Evolutionary conservation across 306 rosid species (phyloP).

Genomic region (Neltuma alba): DNA sequence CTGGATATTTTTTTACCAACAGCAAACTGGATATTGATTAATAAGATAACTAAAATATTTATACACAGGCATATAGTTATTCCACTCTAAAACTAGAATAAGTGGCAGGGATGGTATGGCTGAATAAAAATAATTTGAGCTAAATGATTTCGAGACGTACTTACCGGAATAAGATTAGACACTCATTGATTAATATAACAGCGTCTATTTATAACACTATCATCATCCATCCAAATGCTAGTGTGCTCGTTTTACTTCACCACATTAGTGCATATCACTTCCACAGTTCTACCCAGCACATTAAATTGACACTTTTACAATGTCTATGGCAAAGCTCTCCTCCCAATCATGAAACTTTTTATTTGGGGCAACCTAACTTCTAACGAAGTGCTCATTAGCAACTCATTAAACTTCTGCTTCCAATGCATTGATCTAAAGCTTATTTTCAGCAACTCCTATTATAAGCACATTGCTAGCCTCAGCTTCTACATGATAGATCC

Average conservation of each 20-base stretch:
- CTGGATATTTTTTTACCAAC: background rate
- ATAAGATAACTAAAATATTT: background rate
- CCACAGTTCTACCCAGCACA: background rate
- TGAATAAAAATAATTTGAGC: slow-evolving; percentile 6
- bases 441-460: background rate
- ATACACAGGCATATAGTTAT: slow-evolving; percentile 18
- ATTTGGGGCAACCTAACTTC: background rate
- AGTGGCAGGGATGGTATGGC: background rate
- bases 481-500: background rate
- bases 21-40: slow-evolving; percentile 8
- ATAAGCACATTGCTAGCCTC: background rate
- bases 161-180: slow-evolving; percentile 6
- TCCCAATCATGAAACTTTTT: background rate
- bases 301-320: background rate
- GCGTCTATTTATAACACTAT: background rate
- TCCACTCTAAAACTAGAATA: slow-evolving; percentile 7
- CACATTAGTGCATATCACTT: background rate
- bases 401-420: background rate
- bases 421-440: background rate
- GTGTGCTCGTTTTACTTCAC: background rate
- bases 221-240: background rate
- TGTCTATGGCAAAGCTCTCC: background rate
- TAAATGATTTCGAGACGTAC: background rate
- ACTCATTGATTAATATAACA: background rate
- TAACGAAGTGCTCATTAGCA: background rate